Evolutionary conservation across 1,284 basidiomycete genomes (phyloP), one percentile per base, ranked within the genome.

Genomic region (Trametes versicolor): DNA sequence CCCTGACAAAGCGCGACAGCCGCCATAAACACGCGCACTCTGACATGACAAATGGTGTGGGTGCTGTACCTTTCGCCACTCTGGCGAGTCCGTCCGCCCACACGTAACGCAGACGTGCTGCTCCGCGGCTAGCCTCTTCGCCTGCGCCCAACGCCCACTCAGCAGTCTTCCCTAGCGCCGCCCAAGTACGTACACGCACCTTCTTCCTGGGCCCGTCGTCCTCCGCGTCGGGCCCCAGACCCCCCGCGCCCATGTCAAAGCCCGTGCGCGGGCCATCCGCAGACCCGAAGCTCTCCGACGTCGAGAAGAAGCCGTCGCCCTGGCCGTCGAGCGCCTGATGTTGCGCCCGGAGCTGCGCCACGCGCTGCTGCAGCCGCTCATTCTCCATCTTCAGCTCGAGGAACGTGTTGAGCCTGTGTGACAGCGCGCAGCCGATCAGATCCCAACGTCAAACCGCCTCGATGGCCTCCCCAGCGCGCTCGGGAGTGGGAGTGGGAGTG

Each of bases 341-440:
- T 63, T 75, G 76, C 27, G 75, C 71, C 34, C 76, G 80, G 52
- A 85, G 79, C 65, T 83, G 82, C 23, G 76, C 74, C 51, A 88
- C 76, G 41, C 84, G 83, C 61, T 82, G 81, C 69, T 87, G 86
- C 45, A 95, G 76, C 15, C 86, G 83, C 73, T 92, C 88, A 75
- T 94, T 92, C 77, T 94, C 91, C 59, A 88, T 82, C 75, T 92
- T 93, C 62, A 94, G 83, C 71, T 94, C 92, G 43, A 94, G 76
- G 73, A 91, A 90, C 4, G 90, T 89, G 73, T 93, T 89, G 41
- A 94, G 79, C 85, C 92, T 94, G 71, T 17, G 21, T 19, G 60
- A 6, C 47, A 57, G 21, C 6, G 23, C 50, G 29, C 29, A 32
- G 47, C 47, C 48, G 47, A 9, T 19, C n/a, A 48, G 27, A 12